A percentile compares a stretch with the other conserved stretches of the same genome.
phyloP scores from a whole-genome alignment of 805 yeast species.

The Hanseniaspora meyeri region DNA sequence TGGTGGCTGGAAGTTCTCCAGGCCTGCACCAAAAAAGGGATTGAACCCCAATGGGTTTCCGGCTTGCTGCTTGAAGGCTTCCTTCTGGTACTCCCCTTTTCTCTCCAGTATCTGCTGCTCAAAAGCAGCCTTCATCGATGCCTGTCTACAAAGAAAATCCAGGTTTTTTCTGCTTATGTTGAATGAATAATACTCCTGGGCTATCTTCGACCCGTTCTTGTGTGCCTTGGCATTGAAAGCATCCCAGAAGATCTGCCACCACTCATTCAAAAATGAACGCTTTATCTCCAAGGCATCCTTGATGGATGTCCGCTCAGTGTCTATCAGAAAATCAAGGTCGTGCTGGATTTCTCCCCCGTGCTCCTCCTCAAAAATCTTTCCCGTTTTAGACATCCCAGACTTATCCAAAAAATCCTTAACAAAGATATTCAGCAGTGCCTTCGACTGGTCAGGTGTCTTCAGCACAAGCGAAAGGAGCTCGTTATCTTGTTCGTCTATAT shows the following conservation, averaged over 20 bases:
- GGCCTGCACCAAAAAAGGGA: not conserved
- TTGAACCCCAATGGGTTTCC: not conserved
- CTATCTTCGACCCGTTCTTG: constrained; percentile 48
- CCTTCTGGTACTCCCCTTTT: constrained; percentile 28
- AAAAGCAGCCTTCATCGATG: constrained; percentile 35
- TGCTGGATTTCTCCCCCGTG: constrained; percentile 39
- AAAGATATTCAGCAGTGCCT: constrained; percentile 63
- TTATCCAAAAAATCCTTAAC: constrained; percentile 76
- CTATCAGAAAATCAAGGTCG: constrained; percentile 16
- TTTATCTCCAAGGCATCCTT: constrained; percentile 35
- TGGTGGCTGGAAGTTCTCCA: not conserved
- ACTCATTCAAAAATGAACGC: constrained; percentile 74
- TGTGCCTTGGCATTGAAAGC: constrained; percentile 70
- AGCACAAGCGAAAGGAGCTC: not conserved
- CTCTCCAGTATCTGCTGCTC: constrained; percentile 33
- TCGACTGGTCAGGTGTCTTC: constrained; percentile 16
- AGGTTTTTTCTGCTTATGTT: constrained; percentile 49
- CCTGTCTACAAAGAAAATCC: constrained; percentile 39
- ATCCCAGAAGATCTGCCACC: constrained; percentile 98
- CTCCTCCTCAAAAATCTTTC: constrained; percentile 60
- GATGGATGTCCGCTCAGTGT: not conserved
- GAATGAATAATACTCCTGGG: constrained; percentile 59
- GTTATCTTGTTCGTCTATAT: not conserved
- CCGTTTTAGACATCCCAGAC: constrained; percentile 59
- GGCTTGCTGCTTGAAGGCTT: constrained; percentile 23